Evolutionary conservation across 2,329 filamentous ascomycete species (phyloP).

Genomic region (Chalaropsis thielavioides): DNA sequence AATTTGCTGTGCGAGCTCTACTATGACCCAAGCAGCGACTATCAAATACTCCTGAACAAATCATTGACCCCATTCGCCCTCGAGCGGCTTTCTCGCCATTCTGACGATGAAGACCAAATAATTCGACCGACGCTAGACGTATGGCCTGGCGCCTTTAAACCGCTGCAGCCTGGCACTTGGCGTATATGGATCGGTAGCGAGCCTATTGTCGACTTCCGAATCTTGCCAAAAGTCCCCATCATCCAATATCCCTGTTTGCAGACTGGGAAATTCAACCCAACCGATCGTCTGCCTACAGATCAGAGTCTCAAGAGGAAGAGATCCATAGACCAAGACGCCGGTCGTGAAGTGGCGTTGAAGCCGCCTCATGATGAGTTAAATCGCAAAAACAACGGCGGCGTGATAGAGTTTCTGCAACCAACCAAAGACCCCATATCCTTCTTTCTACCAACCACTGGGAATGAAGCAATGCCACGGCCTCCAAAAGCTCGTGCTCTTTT

Average conservation of each 20-base stretch:
- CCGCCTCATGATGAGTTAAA: background rate
- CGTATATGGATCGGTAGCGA: background rate
- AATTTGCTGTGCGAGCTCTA: background rate
- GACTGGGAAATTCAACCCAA: background rate
- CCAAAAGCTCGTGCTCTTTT: background rate
- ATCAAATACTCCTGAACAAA: background rate
- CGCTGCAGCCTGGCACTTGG: background rate
- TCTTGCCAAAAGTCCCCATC: background rate
- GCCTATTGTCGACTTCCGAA: conserved; percentile 3
- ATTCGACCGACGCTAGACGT: background rate
- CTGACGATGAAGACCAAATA: background rate
- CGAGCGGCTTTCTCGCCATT: background rate
- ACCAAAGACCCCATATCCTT: background rate
- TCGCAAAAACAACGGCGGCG: background rate
- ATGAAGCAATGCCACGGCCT: background rate
- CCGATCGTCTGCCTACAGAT: background rate
- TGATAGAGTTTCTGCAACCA: background rate
- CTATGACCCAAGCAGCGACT: conserved; percentile 1
- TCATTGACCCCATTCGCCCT: background rate
- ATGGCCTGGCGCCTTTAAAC: background rate
- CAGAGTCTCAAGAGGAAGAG: background rate
- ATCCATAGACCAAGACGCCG: background rate
- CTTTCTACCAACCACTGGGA: background rate
- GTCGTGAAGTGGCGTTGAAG: background rate
- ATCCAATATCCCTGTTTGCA: background rate